Percentiles rank a stretch among this genome's conserved stretches.
These are phyloP conservation scores for Sugiyamaella smithiae DNA, from an alignment of 805 yeast species.

Conservation along the genomic window DNA sequence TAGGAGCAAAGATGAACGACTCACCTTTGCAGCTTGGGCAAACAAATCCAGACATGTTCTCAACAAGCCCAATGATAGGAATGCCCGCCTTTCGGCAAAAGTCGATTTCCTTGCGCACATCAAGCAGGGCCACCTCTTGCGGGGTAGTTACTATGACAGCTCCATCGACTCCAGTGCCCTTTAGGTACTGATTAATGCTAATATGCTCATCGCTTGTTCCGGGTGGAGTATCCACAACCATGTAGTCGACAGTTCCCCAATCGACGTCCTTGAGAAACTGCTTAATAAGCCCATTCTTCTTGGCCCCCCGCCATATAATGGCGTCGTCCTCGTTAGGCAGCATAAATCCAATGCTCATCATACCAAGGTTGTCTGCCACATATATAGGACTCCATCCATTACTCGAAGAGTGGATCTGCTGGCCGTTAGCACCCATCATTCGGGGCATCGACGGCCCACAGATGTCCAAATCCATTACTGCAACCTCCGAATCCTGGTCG, in stretches of 20 bases:
- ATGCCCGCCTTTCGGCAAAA: constrained; percentile 91
- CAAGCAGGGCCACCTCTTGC: constrained; percentile 92
- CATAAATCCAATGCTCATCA: constrained; percentile 95
- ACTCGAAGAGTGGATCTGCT: constrained; percentile 80
- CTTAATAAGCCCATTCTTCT: constrained; percentile 88
- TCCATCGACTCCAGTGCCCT: constrained; percentile 81
- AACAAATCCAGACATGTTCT: constrained; percentile 97
- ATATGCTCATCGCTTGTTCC: constrained; percentile 98
- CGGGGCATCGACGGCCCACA: constrained; percentile 97
- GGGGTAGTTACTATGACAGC: constrained; percentile 95
- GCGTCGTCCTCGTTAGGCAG: constrained; percentile 91
- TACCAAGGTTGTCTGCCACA: constrained; percentile 89
- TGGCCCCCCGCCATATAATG: constrained; percentile 96
- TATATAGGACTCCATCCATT: constrained; percentile 97
- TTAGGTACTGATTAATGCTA: constrained; percentile 81
- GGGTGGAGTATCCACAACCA: constrained; percentile 95
- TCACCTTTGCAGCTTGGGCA: constrained; percentile 93
- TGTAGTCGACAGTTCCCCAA: constrained; percentile 83
- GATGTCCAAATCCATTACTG: constrained; percentile 95
- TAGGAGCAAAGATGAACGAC: constrained; percentile 85
- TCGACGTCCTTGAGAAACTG: constrained; percentile 92
- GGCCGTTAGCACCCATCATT: constrained; percentile 90
- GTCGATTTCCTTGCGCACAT: constrained; percentile 93
- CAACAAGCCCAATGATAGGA: constrained; percentile 83
- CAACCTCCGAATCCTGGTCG: constrained; percentile 76